These are phyloP conservation scores for Pisolithus thermaeus DNA, from an alignment of 1,284 basidiomycete genomes.

Conservation along the genomic window DNA sequence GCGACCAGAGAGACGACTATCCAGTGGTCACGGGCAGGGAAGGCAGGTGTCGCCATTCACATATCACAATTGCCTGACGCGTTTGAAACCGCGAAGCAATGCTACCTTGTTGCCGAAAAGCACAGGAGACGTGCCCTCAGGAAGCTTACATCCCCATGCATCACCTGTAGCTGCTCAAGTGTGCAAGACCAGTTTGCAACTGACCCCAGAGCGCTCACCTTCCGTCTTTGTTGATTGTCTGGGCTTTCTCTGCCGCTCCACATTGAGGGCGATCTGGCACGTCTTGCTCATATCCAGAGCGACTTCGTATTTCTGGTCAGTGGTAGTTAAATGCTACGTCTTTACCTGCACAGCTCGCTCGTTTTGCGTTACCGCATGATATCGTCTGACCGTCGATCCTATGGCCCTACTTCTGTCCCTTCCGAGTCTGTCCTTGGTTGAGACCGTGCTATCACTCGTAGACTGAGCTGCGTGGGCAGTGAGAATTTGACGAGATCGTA, in stretches of 20 bases:
- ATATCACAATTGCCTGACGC: conserved; percentile 28
- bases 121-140: conserved; percentile 16
- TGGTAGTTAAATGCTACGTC: conserved; percentile 17
- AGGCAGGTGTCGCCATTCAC: conserved; percentile 18
- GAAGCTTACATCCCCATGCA: conserved; percentile 24
- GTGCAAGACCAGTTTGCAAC: conserved; percentile 32
- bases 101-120: conserved; percentile 14
- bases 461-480: background rate
- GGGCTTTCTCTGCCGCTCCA: conserved; percentile 24
- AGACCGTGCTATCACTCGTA: too few species aligned
- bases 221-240: conserved; percentile 7
- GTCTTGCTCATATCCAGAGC: conserved; percentile 7
- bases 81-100: conserved; percentile 23
- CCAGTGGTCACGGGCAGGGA: conserved; percentile 10
- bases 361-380: too few species aligned
- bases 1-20: conserved; percentile 20
- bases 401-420: too few species aligned
- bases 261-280: conserved; percentile 21
- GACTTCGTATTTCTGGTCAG: conserved; percentile 15
- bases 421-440: background rate
- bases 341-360: conserved; percentile 17
- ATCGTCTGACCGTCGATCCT: too few species aligned
- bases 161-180: conserved; percentile 26
- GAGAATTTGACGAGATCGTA: conserved; percentile 18
- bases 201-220: conserved; percentile 28